Conservation (phyloP, 2,329 filamentous ascomycete species). For the Fusarium citri region DNA sequence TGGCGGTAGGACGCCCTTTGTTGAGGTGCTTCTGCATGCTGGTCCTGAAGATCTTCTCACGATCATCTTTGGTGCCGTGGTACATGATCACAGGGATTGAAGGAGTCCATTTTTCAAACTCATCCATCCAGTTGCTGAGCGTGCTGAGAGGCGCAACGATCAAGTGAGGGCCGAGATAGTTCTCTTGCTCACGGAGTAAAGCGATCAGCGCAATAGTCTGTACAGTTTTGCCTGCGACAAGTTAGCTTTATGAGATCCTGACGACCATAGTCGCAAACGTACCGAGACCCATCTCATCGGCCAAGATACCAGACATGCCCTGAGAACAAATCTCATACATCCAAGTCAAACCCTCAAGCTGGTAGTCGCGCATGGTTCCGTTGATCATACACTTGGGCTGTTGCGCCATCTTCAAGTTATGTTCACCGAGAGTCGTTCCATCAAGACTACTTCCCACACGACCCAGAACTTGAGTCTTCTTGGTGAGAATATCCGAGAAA, state of each 20-base stretch:
- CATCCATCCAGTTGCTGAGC: slow-evolving; percentile 94
- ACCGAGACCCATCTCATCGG: slow-evolving; percentile 92
- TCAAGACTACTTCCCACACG: slow-evolving; percentile 71
- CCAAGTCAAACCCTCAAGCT: slow-evolving; percentile 95
- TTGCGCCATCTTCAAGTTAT: slow-evolving; percentile 80
- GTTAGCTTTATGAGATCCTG: slow-evolving; percentile 13
- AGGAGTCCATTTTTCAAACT: slow-evolving; percentile 92
- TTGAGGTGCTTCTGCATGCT: slow-evolving; percentile 77
- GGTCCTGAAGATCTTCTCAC: slow-evolving; percentile 80
- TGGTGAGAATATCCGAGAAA: slow-evolving; percentile 71
- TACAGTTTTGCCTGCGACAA: slow-evolving; percentile 79
- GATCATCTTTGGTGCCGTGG: slow-evolving; percentile 83
- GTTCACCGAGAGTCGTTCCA: slow-evolving; percentile 69
- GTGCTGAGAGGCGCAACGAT: slow-evolving; percentile 93
- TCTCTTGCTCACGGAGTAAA: slow-evolving; percentile 85
- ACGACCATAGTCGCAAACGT: slow-evolving; percentile 26
- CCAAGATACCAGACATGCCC: slow-evolving; percentile 89
- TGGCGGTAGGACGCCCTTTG: slow-evolving; percentile 65
- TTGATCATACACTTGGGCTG: slow-evolving; percentile 88
- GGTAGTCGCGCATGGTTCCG: slow-evolving; percentile 93
- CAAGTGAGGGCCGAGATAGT: slow-evolving; percentile 86
- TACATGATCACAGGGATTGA: slow-evolving; percentile 90
- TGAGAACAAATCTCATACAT: slow-evolving; percentile 85
- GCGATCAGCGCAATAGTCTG: slow-evolving; percentile 91
- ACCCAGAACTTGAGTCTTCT: slow-evolving; percentile 72